Evolutionary conservation across 306 rosid genomes (phyloP), one percentile per base, ranked within the genome.

Genomic region (Corylus americana): DNA sequence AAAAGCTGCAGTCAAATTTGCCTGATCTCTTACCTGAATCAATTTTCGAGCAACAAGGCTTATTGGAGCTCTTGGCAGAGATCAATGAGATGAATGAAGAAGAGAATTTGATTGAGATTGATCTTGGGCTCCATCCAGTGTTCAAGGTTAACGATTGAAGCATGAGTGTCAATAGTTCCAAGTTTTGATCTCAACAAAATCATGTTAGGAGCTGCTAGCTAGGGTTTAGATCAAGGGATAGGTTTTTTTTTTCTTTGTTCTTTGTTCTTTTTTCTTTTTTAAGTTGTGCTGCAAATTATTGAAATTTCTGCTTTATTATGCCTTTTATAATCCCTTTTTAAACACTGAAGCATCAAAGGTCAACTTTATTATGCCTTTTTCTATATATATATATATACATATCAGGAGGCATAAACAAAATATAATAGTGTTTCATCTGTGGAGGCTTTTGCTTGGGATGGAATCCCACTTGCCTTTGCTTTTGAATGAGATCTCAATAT

Each of bases 71-170:
- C 22, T 75, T 89, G n/a, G 89, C 71, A 83, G 93, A 91, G 71
- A 81, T 85, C 11, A 89, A 80, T 78, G 87, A 79, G 63, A 85
- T 88, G 83, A 90, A 85, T 29, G 94, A 89, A 74, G 93, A 91
- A 83, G 96, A 91, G 11, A 91, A 81, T 70, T 81, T 91, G 17
- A 87, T 91, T 73, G 96, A 91, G 81, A 91, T 91, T 84, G 96
- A 91, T 81, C 85, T 91, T 73, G 84, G 90, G 93, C 76, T 82
- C 77, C 55, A 78, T 76, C 51, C 82, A 81, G 71, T 73, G 72
- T 84, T 74, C 80, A 77, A 81, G 86, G 79, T 78, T 82, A 75
- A 77, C 79, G 75, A 76, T 80, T 73, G 77, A 86, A 71, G 84
- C 85, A 42, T 42, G 61, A 59, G 70, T 22, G n/a, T 66, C 55